phyloP scores from a whole-genome alignment of 768 basidiomycete genomes.

The Calocybe cyanea region DNA sequence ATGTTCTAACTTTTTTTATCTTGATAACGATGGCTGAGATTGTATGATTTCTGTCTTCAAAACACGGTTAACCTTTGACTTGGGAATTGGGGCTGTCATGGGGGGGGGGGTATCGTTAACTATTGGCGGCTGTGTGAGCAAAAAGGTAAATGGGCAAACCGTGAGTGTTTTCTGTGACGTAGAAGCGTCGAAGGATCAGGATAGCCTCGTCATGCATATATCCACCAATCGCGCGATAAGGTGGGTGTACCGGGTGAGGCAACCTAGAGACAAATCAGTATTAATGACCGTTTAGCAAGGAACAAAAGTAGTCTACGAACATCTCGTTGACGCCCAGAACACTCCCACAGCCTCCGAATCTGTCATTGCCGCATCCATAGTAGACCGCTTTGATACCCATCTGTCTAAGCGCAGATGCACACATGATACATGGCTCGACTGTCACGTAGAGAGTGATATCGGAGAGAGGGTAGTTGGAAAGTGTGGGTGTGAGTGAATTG shows the following conservation, averaged over 20 bases:
- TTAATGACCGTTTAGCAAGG: neutral
- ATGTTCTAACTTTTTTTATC: too few relatives aligned
- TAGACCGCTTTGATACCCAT: slow-evolving; percentile 86
- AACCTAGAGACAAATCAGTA: slow-evolving; percentile 39
- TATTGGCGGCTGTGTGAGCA: slow-evolving; percentile 8
- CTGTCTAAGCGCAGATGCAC: slow-evolving; percentile 92
- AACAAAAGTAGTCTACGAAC: slow-evolving; percentile 36
- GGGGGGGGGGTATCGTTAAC: too few relatives aligned
- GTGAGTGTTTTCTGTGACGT: slow-evolving; percentile 89
- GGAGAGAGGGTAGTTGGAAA: slow-evolving; percentile 59
- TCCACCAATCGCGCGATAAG: slow-evolving; percentile 73
- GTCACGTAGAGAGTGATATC: slow-evolving; percentile 92
- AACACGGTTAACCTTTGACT: slow-evolving; percentile 78
- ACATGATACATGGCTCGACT: slow-evolving; percentile 99
- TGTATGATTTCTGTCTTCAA: slow-evolving; percentile 78
- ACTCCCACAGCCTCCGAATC: slow-evolving; percentile 96
- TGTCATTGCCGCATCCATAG: slow-evolving; percentile 93
- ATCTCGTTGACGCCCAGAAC: slow-evolving; percentile 81
- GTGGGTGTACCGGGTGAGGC: slow-evolving; percentile 66
- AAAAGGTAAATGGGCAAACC: slow-evolving; percentile 44
- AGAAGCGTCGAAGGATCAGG: slow-evolving; percentile 81
- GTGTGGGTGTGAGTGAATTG: slow-evolving; percentile 48
- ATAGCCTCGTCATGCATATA: slow-evolving; percentile 82
- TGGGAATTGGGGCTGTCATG: slow-evolving; percentile 84
- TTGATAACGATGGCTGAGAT: too few relatives aligned